Conservation (phyloP, 2,329 filamentous ascomycete genomes). For the Phoma sp. region DNA sequence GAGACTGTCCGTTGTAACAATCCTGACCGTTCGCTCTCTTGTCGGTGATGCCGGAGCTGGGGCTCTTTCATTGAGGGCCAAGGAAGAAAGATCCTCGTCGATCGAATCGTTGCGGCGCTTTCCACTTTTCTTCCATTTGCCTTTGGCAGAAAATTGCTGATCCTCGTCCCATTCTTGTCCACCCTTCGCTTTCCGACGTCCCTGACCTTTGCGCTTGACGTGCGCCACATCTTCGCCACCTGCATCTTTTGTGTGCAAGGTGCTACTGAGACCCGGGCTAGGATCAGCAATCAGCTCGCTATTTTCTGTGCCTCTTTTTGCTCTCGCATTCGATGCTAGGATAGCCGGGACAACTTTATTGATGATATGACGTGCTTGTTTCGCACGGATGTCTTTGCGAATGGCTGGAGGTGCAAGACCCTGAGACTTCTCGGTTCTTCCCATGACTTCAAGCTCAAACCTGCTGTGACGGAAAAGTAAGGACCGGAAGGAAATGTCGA, state of each 20-base stretch:
- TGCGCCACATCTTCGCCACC: constrained; percentile 24
- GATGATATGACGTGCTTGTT: constrained; percentile 62
- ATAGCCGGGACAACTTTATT: constrained; percentile 66
- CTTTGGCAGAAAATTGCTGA: neutral
- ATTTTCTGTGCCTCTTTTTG: constrained; percentile 60
- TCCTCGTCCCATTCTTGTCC: neutral
- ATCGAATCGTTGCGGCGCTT: constrained; percentile 20
- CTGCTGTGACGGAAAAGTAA: no score
- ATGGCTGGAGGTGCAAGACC: constrained; percentile 46
- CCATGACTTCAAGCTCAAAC: constrained; percentile 31
- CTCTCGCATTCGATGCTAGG: constrained; percentile 60
- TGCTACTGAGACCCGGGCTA: constrained; percentile 11
- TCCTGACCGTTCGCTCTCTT: constrained; percentile 48
- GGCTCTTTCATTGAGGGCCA: constrained; percentile 11
- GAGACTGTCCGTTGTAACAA: constrained; percentile 61
- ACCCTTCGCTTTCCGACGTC: constrained; percentile 35
- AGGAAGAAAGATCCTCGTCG: constrained; percentile 18
- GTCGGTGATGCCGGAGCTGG: neutral
- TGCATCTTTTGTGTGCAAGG: neutral
- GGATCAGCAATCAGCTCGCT: constrained; percentile 58
- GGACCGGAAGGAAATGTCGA: no score
- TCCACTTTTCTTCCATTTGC: constrained; percentile 11
- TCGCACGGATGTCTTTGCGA: constrained; percentile 53
- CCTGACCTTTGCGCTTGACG: constrained; percentile 44
- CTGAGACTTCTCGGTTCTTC: constrained; percentile 45